Base-by-base conservation (phyloP, 768 basidiomycete species). In the Rhodotorula diobovata region DNA sequence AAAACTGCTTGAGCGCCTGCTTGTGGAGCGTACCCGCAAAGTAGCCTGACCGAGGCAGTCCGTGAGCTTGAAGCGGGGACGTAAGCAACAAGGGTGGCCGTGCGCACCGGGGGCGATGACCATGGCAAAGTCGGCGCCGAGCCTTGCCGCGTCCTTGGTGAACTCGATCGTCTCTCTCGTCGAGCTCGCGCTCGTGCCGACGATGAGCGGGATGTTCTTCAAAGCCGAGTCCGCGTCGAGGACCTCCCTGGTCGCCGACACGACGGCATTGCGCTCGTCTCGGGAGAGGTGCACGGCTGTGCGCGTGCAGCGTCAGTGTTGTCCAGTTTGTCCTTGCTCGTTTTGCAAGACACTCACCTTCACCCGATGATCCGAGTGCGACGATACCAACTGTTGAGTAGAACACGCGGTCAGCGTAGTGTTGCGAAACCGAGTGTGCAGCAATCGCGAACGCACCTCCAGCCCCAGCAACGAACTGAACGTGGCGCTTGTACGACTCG, bases 91-190 rank as follows among this genome's bases (percentile, higher is more conserved):
- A n/a, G n/a, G n/a, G n/a, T n/a, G n/a, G n/a, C n/a, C n/a, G n/a
- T n/a, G 45, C 45, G 66, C 66, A 77, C 55, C 77, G 50, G 89
- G 88, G 35, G 87, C 83, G 78, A 95, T 93, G 72, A 91, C 89
- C 76, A 95, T 91, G 50, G 85, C 85, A 76, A 86, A 89, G 80
- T 95, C 92, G 12, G 94, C 93, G 37, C 94, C 93, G 34, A 90
- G 90, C 30, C 82, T 84, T 20, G 90, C 91, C 23, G 92, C 92
- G 78, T 90, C 87, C 50, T 85, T 61, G 37, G 69, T 62, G 59
- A 70, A 53, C 39, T 70, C 46, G 60, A 95, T 83, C 46, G 91
- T 91, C 79, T 90, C 91, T 61, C 89, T 85, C 18, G 91, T 93
- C 80, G 90, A 90, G 50, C 87, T 88, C 18, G 87, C 87, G 15